phyloP scores from a whole-genome alignment of 2,329 filamentous ascomycete genomes.

The Lecanicillium sp. region DNA sequence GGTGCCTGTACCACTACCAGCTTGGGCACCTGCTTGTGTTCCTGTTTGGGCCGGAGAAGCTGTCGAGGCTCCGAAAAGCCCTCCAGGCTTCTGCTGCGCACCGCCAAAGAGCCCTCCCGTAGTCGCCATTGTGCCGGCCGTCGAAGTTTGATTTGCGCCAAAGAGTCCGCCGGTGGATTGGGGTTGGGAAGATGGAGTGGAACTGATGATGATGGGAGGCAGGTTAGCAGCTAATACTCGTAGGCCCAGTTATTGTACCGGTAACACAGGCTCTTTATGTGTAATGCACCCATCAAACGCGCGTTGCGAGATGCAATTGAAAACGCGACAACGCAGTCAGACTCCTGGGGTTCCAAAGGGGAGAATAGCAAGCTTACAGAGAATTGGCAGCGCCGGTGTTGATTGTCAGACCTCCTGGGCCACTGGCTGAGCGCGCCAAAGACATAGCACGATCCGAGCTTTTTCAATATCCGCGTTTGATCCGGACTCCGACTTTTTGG shows the following conservation, averaged over 20 bases:
- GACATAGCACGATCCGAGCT: constrained; percentile 28
- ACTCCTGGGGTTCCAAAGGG: no score
- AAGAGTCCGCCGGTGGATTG: constrained; percentile 28
- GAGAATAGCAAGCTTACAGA: constrained; percentile 19
- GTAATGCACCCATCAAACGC: no score
- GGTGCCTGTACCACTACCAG: constrained; percentile 12
- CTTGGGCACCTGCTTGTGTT: constrained; percentile 4
- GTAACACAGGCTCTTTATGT: no score
- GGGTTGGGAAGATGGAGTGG: constrained; percentile 20
- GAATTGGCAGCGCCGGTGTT: constrained; percentile 54
- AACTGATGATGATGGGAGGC: constrained; percentile 12
- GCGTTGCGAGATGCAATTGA: no score
- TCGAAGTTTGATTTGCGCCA: constrained; percentile 19
- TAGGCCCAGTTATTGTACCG: no score
- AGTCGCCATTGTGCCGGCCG: constrained; percentile 25
- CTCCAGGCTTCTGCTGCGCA: constrained; percentile 17
- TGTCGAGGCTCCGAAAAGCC: constrained; percentile 22
- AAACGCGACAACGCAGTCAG: no score
- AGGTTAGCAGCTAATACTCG: no score
- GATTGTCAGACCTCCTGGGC: constrained; percentile 53
- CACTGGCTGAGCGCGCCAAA: constrained; percentile 49
- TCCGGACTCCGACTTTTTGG: constrained; percentile 5
- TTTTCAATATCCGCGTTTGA: constrained; percentile 6
- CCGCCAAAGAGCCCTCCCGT: constrained; percentile 28
- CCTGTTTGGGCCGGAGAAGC: constrained; percentile 13